Conservation (phyloP, 495 filamentous ascomycete species). For the Pseudoneurospora amorphoporcata region DNA sequence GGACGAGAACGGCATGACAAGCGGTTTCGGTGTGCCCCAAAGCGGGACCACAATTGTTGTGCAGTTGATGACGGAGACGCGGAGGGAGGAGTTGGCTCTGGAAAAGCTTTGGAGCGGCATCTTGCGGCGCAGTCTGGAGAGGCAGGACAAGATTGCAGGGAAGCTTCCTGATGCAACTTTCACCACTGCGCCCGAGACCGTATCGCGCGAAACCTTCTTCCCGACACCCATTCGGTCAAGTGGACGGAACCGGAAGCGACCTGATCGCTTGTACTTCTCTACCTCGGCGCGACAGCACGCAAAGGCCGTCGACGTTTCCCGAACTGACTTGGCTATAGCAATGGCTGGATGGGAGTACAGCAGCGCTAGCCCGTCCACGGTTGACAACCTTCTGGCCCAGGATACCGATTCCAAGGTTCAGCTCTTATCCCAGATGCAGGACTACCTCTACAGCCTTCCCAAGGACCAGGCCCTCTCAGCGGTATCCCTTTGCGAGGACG, state of each 20-base stretch:
- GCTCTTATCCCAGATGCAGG: slow-evolving; percentile 14
- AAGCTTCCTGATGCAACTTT: background rate
- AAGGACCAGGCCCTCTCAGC: background rate
- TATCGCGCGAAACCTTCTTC: background rate
- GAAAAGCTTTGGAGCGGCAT: slow-evolving; percentile 63
- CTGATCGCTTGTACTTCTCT: slow-evolving; percentile 19
- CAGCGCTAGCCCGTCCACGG: slow-evolving; percentile 17
- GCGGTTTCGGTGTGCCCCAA: slow-evolving; percentile 66
- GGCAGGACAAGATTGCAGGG: background rate
- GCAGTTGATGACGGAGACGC: slow-evolving; percentile 81
- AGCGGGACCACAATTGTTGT: slow-evolving; percentile 58
- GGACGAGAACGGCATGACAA: slow-evolving; percentile 37
- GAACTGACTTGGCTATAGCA: background rate
- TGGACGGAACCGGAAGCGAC: background rate
- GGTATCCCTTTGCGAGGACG: background rate
- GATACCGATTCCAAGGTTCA: slow-evolving; percentile 16
- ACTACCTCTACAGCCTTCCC: slow-evolving; percentile 7
- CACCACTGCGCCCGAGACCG: background rate
- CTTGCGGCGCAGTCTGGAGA: slow-evolving; percentile 13
- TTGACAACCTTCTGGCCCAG: slow-evolving; percentile 6
- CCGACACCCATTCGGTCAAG: background rate
- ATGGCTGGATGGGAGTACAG: slow-evolving; percentile 7
- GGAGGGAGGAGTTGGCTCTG: slow-evolving; percentile 72
- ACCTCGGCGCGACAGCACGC: background rate
- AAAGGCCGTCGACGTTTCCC: background rate